These are phyloP conservation scores for Termitomyces titanicus DNA, from an alignment of 768 basidiomycete species.

Conservation along the genomic window DNA sequence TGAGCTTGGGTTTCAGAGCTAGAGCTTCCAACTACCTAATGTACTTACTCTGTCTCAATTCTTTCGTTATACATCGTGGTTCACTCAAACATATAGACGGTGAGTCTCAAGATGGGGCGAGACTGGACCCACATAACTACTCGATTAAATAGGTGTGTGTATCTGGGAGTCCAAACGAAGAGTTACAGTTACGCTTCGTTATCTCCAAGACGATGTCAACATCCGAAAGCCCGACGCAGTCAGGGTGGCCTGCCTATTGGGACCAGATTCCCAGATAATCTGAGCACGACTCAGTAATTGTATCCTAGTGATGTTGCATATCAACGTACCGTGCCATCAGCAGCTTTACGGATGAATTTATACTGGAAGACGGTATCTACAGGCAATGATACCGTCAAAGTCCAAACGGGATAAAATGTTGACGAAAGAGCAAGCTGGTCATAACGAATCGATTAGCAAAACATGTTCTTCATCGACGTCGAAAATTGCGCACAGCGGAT, in stretches of 20 bases:
- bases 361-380: conserved; percentile 48
- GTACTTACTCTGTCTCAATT: too few species aligned
- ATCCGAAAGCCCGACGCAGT: conserved; percentile 36
- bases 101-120: too few species aligned
- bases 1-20: too few species aligned
- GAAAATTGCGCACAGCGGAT: conserved; percentile 35
- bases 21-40: too few species aligned
- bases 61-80: too few species aligned
- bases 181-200: background rate
- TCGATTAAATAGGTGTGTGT: too few species aligned
- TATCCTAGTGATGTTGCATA: background rate
- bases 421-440: conserved; percentile 50
- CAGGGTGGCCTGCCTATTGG: conserved; percentile 47
- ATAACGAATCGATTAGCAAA: background rate
- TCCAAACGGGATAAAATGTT: conserved; percentile 53
- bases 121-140: too few species aligned
- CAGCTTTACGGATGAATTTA: conserved; percentile 59
- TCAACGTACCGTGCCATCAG: conserved; percentile 41
- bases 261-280: conserved; percentile 63
- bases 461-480: background rate
- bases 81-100: too few species aligned
- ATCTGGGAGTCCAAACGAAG: too few species aligned
- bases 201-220: conserved; percentile 43
- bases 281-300: conserved; percentile 11
- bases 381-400: conserved; percentile 44